These are phyloP conservation scores for Tolypocladium amazonense DNA, from an alignment of 2,329 filamentous ascomycete genomes.

Conservation along the genomic window DNA sequence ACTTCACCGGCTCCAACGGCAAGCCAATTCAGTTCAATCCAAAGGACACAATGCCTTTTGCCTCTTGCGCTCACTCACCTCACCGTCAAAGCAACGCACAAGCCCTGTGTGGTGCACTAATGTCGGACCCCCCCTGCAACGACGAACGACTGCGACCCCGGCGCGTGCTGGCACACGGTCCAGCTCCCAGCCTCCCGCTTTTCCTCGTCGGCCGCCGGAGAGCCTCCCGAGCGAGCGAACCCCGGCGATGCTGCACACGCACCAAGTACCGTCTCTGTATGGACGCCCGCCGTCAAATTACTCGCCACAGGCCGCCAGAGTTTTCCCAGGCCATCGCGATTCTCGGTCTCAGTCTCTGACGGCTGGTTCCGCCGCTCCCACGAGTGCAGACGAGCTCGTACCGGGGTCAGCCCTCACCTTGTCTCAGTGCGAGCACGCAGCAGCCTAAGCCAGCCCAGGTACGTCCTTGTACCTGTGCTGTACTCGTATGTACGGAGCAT, in stretches of 20 bases:
- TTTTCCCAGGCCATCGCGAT: neutral
- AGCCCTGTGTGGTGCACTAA: neutral
- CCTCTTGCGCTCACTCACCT: neutral
- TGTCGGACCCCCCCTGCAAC: neutral
- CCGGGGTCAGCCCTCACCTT: neutral
- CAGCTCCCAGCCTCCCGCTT: slow-evolving; percentile 1
- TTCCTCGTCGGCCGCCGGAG: neutral
- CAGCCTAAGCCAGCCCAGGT: neutral
- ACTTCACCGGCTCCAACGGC: neutral
- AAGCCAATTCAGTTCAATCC: neutral
- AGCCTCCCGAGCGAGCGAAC: neutral
- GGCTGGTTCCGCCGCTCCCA: neutral
- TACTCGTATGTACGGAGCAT: neutral
- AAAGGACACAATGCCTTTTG: neutral
- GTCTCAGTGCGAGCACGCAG: neutral
- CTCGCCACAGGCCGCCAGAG: neutral
- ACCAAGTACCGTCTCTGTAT: neutral
- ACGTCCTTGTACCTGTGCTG: neutral
- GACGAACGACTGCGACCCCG: neutral
- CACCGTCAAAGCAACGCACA: neutral
- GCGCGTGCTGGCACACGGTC: neutral
- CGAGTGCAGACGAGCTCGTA: neutral
- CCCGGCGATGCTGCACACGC: neutral
- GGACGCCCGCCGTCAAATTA: neutral
- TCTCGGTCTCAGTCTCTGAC: neutral